Percentiles rank a stretch among this genome's conserved stretches.
These are phyloP conservation scores for Penicillium carneum DNA, from an alignment of 2,329 filamentous ascomycete genomes.

Conservation along the genomic window DNA sequence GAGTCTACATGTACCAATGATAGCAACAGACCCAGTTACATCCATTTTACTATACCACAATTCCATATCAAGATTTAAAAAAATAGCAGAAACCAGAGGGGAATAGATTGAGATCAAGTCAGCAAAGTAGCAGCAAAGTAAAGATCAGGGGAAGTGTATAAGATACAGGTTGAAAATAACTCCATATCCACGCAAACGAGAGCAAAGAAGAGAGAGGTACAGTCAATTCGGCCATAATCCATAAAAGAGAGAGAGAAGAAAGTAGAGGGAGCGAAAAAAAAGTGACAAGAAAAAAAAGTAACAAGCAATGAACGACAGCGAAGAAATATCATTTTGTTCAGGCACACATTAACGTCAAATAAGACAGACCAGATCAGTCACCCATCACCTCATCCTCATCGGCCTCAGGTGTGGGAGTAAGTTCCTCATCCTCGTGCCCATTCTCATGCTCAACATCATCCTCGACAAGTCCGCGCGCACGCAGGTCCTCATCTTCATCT, in stretches of 20 bases:
- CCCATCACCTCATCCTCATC: constrained; percentile 55
- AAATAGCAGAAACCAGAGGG: constrained; percentile 4
- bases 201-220: constrained; percentile 19
- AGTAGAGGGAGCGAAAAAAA: constrained; percentile 7
- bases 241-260: constrained; percentile 7
- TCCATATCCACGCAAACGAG: constrained; percentile 22
- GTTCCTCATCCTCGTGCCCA: constrained; percentile 39
- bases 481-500: constrained; percentile 55
- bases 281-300: constrained; percentile 18
- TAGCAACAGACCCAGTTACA: not conserved
- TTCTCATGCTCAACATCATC: constrained; percentile 50
- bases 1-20: not conserved
- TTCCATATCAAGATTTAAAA: not conserved
- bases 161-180: constrained; percentile 10
- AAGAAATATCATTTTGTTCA: constrained; percentile 11
- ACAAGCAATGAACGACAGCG: not conserved
- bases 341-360: constrained; percentile 23
- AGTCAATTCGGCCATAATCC: constrained; percentile 16
- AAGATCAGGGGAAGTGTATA: constrained; percentile 3
- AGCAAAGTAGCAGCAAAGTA: constrained; percentile 9
- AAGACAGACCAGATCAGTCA: constrained; percentile 39
- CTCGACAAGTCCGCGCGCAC: constrained; percentile 46
- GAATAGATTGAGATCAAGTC: constrained; percentile 22
- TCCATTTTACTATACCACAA: not conserved
- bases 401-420: constrained; percentile 39